Conservation (phyloP, 2,329 filamentous ascomycete species). For the Tolypocladium tropicale region DNA sequence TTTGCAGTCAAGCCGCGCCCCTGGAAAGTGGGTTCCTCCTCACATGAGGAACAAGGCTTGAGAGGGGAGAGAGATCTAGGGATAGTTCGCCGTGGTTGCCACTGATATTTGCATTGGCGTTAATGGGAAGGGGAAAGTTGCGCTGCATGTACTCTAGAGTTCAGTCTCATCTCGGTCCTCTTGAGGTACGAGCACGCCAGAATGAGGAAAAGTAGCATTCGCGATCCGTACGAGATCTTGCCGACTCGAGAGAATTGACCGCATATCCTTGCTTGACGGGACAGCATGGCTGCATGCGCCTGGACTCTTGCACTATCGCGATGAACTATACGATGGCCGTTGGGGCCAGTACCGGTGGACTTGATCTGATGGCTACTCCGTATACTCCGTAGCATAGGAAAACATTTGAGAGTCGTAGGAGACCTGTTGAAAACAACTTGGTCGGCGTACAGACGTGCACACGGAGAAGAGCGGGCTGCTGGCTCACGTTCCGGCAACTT, state of each 20-base stretch:
- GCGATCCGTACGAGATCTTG: neutral
- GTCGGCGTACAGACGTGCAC: too few relatives aligned
- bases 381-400: too few relatives aligned
- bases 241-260: neutral
- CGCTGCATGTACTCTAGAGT: conserved; percentile 27
- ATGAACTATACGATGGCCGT: too few relatives aligned
- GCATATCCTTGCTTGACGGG: too few relatives aligned
- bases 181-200: conserved; percentile 19
- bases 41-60: conserved; percentile 25
- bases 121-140: conserved; percentile 21
- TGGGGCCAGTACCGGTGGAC: too few relatives aligned
- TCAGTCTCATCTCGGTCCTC: conserved; percentile 21
- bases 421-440: too few relatives aligned
- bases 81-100: conserved; percentile 4
- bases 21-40: conserved; percentile 51
- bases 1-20: conserved; percentile 39
- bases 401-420: too few relatives aligned
- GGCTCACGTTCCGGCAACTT: too few relatives aligned
- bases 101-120: conserved; percentile 25
- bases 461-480: too few relatives aligned
- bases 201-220: conserved; percentile 12
- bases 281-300: too few relatives aligned
- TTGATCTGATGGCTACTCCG: too few relatives aligned
- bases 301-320: too few relatives aligned
- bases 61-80: conserved; percentile 4